These are phyloP conservation scores for Nakazawaea ambrosiae DNA, from an alignment of 805 yeast species.

Conservation along the genomic window DNA sequence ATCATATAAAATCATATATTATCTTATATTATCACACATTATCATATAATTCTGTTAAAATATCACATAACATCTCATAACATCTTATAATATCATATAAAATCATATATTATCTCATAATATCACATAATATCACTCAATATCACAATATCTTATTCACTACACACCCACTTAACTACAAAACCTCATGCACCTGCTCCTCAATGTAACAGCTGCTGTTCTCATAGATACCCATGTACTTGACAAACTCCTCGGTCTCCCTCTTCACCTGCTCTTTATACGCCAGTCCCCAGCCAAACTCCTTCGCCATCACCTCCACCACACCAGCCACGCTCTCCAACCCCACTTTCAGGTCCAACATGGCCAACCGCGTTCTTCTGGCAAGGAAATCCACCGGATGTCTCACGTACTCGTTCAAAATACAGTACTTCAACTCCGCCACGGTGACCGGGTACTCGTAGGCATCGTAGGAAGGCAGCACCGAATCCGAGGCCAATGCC, in stretches of 20 bases:
- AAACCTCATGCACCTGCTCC: constrained; percentile 9
- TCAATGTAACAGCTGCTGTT: constrained; percentile 11
- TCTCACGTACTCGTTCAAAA: constrained; percentile 77
- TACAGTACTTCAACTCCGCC: constrained; percentile 81
- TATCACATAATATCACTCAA: no score
- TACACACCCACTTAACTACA: no score
- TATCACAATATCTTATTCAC: no score
- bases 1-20: no score
- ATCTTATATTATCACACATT: no score
- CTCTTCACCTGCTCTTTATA: constrained; percentile 46
- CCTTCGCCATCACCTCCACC: constrained; percentile 76
- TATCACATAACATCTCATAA: no score
- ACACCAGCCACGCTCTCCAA: constrained; percentile 75
- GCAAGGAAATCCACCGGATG: constrained; percentile 87
- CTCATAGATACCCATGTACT: constrained; percentile 46
- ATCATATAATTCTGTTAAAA: no score
- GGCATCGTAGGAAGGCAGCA: constrained; percentile 30
- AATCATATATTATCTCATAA: no score
- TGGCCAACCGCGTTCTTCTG: constrained; percentile 90
- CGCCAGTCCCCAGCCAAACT: constrained; percentile 63
- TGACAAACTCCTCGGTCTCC: constrained; percentile 50
- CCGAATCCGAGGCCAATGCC: constrained; percentile 39
- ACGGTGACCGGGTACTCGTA: constrained; percentile 82
- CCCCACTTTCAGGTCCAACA: constrained; percentile 83
- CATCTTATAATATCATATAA: no score